Conservation (phyloP, 2,329 filamentous ascomycete species). For the Sclerotinia sclerotiorum region DNA sequence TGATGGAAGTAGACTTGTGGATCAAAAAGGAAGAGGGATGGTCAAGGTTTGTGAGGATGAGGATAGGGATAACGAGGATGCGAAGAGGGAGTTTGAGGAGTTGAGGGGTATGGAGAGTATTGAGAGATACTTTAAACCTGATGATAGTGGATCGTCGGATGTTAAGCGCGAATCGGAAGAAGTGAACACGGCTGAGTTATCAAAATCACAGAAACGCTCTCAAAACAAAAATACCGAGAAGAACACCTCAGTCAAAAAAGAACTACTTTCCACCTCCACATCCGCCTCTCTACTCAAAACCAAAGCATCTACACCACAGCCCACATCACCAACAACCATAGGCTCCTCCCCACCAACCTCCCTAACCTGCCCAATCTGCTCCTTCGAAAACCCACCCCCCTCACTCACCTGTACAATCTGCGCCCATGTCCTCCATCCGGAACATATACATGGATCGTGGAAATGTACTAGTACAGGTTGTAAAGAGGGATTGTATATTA, state of each 20-base stretch:
- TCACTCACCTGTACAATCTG: slow-evolving; percentile 66
- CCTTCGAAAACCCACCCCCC: slow-evolving; percentile 57
- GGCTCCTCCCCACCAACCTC: background rate
- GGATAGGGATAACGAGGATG: slow-evolving; percentile 54
- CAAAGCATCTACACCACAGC: background rate
- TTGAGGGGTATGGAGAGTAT: slow-evolving; percentile 52
- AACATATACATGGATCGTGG: slow-evolving; percentile 60
- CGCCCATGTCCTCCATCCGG: slow-evolving; percentile 63
- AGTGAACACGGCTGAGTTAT: fast-evolving
- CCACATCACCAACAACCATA: background rate
- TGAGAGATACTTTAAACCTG: slow-evolving; percentile 21
- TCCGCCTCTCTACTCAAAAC: background rate
- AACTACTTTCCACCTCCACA: no score
- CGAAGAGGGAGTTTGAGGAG: slow-evolving; percentile 65
- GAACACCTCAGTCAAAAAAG: background rate
- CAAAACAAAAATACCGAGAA: background rate
- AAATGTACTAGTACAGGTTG: slow-evolving; percentile 59
- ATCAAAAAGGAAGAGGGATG: slow-evolving; percentile 65
- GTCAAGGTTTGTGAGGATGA: slow-evolving; percentile 76
- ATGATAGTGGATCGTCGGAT: background rate
- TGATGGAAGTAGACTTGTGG: slow-evolving; percentile 63
- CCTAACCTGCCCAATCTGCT: slow-evolving; percentile 68
- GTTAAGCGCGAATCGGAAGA: background rate
- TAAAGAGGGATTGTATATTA: slow-evolving; percentile 58
- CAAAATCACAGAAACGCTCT: background rate